These are phyloP conservation scores for Fomes fomentarius DNA, from an alignment of 1,284 basidiomycete species.

Conservation along the genomic window DNA sequence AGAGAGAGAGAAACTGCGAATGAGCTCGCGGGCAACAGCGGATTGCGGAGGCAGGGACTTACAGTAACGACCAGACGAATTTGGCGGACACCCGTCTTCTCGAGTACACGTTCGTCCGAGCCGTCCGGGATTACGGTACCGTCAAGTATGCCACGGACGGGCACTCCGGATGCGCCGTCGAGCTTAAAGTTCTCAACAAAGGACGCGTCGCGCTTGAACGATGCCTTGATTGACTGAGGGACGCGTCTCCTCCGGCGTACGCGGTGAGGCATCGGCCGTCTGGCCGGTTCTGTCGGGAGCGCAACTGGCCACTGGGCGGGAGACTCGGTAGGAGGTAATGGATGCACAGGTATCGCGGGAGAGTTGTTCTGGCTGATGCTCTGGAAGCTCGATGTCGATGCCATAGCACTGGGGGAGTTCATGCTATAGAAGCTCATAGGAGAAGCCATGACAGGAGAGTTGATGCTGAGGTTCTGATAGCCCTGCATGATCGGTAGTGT, in stretches of 20 bases:
- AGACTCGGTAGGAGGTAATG: not conserved
- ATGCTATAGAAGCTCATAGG: conserved; percentile 8
- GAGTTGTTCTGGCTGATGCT: conserved; percentile 2
- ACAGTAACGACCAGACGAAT: conserved; percentile 24
- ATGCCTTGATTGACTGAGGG: conserved; percentile 14
- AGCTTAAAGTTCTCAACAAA: conserved; percentile 15
- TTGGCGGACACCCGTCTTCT: conserved; percentile 18
- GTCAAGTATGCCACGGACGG: conserved; percentile 20
- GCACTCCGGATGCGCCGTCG: conserved; percentile 16
- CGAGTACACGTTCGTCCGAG: conserved; percentile 19
- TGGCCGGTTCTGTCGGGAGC: not conserved
- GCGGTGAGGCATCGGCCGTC: not conserved
- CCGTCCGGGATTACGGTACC: conserved; percentile 10
- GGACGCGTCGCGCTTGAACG: not conserved
- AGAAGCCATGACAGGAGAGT: conserved; percentile 7
- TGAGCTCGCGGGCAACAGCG: too few relatives aligned
- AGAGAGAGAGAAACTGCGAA: not conserved
- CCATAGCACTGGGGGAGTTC: conserved; percentile 7
- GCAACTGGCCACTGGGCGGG: not conserved
- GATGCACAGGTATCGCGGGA: not conserved
- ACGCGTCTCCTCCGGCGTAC: conserved; percentile 10
- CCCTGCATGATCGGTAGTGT: not conserved
- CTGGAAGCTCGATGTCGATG: not conserved
- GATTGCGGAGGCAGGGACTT: too few relatives aligned
- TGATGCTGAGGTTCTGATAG: not conserved